Conservation (phyloP, 306 rosid genomes). For the Datisca glomerata region DNA sequence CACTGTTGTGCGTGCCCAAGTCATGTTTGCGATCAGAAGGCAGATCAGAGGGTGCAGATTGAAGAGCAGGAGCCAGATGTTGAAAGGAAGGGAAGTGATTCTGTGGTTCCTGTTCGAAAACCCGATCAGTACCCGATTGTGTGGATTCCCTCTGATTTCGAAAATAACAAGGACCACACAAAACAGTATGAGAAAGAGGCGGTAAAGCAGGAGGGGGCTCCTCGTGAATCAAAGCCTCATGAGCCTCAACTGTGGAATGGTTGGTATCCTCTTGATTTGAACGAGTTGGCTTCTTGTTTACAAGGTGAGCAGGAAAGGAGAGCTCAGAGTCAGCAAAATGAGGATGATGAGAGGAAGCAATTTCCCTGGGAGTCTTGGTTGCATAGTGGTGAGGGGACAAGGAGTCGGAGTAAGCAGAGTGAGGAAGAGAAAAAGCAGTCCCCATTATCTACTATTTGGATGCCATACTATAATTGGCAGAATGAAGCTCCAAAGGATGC, state of each 20-base stretch:
- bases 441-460: constrained; percentile 54
- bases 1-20: constrained; percentile 59
- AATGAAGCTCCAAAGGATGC: constrained; percentile 18
- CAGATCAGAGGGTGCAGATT: constrained; percentile 26
- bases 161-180: constrained; percentile 14
- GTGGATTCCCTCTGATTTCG: constrained; percentile 39
- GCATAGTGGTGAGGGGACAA: too few species aligned
- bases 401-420: too few species aligned
- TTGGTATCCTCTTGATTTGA: constrained; percentile 34
- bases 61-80: constrained; percentile 37
- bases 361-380: too few species aligned
- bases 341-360: too few species aligned
- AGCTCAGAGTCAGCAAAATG: constrained; percentile 8
- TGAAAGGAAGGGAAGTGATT: constrained; percentile 22
- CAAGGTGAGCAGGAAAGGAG: constrained; percentile 21
- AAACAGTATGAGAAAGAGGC: constrained; percentile 8
- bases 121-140: constrained; percentile 28
- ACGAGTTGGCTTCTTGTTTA: constrained; percentile 6
- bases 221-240: constrained; percentile 3
- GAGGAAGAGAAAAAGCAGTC: constrained; percentile 17
- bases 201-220: constrained; percentile 14
- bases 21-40: constrained; percentile 21
- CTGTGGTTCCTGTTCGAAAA: constrained; percentile 19
- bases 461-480: constrained; percentile 35
- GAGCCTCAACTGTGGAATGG: constrained; percentile 30